Base-by-base conservation (phyloP, 495 filamentous ascomycete species). In the Podospora australis region DNA sequence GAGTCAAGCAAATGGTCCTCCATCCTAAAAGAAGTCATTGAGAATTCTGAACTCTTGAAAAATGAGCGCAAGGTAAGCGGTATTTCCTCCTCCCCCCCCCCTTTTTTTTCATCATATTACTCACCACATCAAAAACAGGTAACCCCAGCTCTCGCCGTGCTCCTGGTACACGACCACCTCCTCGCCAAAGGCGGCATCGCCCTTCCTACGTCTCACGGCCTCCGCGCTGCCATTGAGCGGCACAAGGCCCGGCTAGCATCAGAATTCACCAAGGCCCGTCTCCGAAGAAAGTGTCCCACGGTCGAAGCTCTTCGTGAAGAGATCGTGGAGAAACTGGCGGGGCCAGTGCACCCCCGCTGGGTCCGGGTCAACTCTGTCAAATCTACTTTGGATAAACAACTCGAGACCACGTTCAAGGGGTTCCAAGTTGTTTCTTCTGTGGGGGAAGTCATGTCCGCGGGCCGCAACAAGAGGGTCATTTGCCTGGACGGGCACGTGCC, bases 1-100 rank as follows among this genome's bases (percentile, higher is more conserved):
- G 90, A 96, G 61, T 81, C 88, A 2, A 78, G 86, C 36, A 96
- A 95, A 83, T 95, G 94, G 88, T 88, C 88, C 50, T 61, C 74
- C 17, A 72, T 96, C 2, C 69, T 98, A 11, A 86, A 88, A 43
- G 88, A 94, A 49, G 83, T 96, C 3, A 81, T 98, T 60, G 87
- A 91, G 43, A 77, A 73, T 26, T 74, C 88, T 2, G 80, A 79
- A 19, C 68, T 95, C 4, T 68, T 94, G 11, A 70, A 72, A 8
- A 52, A 81, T 0, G 92, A 98, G 68, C 84, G 78, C 39, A 96
- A 96, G 81, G 90, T 95, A 66, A 46, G 32, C 11, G 17, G 39
- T 17, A 32, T 19, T 25, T 8, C 26, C 24, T n/a, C 19, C 30
- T 9, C 32, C 10, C 39, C 1, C 16, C 14, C 35, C 24, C 36